A percentile compares a stretch with the other conserved stretches of the same genome.
Conservation (phyloP, 1,284 basidiomycete species). For the Marasmius sp. region DNA sequence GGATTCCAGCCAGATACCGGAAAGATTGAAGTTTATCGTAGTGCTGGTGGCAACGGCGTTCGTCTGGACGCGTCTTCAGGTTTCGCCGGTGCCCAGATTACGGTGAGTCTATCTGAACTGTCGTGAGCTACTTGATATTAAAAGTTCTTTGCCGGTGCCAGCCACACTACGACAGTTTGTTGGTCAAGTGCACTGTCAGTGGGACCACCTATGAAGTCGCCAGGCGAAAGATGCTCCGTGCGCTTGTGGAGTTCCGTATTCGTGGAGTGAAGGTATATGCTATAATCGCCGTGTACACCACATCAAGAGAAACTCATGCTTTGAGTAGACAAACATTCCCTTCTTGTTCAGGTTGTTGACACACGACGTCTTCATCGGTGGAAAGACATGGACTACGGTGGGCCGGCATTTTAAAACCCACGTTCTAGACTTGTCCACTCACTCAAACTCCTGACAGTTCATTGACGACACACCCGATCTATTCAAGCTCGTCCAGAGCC, state of each 20-base stretch:
- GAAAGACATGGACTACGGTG: constrained; percentile 97
- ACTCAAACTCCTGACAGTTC: constrained; percentile 54
- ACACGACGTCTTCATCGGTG: constrained; percentile 95
- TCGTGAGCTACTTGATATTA: constrained; percentile 2
- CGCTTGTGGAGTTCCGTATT: constrained; percentile 98
- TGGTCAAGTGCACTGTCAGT: constrained; percentile 96
- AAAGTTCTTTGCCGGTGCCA: constrained; percentile 26
- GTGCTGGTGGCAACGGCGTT: constrained; percentile 98
- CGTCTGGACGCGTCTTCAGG: constrained; percentile 97
- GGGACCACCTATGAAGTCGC: constrained; percentile 99
- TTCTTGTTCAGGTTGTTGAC: constrained; percentile 98
- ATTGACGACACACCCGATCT: constrained; percentile 99
- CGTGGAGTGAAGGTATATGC: constrained; percentile 89
- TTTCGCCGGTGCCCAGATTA: constrained; percentile 99
- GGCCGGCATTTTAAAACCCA: constrained; percentile 20
- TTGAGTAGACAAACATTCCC: constrained; percentile 89
- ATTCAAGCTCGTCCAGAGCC: constrained; percentile 97
- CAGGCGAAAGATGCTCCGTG: constrained; percentile 97
- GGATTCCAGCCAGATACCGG: constrained; percentile 98
- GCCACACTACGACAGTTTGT: constrained; percentile 97
- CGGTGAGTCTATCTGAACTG: constrained; percentile 48
- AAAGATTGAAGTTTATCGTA: constrained; percentile 98
- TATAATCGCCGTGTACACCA: neutral
- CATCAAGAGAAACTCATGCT: constrained; percentile 5
- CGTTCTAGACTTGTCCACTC: neutral